Conservation (phyloP, 2,329 filamentous ascomycete species). For the Penicillium palitans region DNA sequence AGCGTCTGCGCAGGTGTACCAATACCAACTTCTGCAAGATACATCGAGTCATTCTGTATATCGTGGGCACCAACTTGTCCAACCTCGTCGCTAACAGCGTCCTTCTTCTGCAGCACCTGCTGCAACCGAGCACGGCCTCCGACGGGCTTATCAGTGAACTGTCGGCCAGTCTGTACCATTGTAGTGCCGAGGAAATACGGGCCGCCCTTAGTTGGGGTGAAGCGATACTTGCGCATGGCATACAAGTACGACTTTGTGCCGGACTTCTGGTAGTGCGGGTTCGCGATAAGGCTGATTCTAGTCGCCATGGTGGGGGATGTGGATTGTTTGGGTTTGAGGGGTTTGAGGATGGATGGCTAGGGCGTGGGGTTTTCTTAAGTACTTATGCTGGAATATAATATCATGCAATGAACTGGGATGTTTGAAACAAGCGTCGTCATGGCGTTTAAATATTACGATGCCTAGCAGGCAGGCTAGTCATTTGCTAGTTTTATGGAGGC, state of each 20-base stretch:
- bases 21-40: constrained; percentile 64
- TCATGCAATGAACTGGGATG: not conserved
- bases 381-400: not conserved
- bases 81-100: constrained; percentile 33
- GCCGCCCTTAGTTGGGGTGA: constrained; percentile 62
- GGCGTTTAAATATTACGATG: not conserved
- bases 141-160: constrained; percentile 47
- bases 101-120: constrained; percentile 54
- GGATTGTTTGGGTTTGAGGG: constrained; percentile 14
- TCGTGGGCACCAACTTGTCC: constrained; percentile 61
- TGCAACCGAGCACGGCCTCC: constrained; percentile 53
- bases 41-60: constrained; percentile 66
- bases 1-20: constrained; percentile 65
- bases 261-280: constrained; percentile 59
- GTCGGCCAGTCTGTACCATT: constrained; percentile 51
- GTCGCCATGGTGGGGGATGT: constrained; percentile 33
- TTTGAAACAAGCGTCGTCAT: not conserved
- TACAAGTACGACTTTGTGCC: constrained; percentile 65
- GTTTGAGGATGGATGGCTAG: constrained; percentile 11
- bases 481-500: not conserved
- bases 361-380: not conserved
- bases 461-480: not conserved
- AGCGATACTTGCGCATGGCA: constrained; percentile 62
- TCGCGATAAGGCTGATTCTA: constrained; percentile 56
- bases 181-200: constrained; percentile 58